These are phyloP conservation scores for Eucalyptus cloeziana DNA, from an alignment of 345 rosid genomes.

Conservation along the genomic window DNA sequence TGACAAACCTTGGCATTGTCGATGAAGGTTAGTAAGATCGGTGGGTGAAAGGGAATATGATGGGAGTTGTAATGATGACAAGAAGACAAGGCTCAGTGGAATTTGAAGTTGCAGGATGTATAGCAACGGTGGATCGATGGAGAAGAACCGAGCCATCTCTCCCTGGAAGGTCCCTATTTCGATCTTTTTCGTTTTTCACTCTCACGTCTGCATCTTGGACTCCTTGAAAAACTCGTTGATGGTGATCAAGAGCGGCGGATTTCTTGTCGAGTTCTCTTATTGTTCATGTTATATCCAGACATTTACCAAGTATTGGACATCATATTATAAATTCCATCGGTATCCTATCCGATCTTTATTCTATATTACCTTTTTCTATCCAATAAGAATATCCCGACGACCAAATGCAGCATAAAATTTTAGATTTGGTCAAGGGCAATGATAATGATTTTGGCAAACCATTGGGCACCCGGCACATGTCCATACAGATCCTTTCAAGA, in stretches of 20 bases:
- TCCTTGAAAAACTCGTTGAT: not conserved
- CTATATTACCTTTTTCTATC: not conserved
- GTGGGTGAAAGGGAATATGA: not conserved
- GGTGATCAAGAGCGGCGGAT: not conserved
- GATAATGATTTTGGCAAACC: not conserved
- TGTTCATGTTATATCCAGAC: not conserved
- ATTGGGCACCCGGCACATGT: not conserved
- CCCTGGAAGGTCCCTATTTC: not conserved
- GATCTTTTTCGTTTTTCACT: not conserved
- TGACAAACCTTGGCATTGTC: not conserved
- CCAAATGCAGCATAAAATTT: not conserved
- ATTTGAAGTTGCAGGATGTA: not conserved
- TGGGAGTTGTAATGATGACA: not conserved
- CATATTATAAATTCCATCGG: not conserved
- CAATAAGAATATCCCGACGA: rapidly evolving
- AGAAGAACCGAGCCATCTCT: not conserved
- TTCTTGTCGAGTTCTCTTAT: not conserved
- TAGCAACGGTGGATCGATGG: not conserved
- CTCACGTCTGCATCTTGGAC: not conserved
- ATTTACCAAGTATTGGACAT: not conserved
- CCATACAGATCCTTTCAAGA: not conserved
- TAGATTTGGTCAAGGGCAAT: not conserved
- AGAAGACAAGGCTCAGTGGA: not conserved
- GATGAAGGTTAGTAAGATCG: not conserved
- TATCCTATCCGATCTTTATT: rapidly evolving